Evolutionary conservation across 75 land plant species (phyloP).

Genomic region (Selaginella tamariscina): DNA sequence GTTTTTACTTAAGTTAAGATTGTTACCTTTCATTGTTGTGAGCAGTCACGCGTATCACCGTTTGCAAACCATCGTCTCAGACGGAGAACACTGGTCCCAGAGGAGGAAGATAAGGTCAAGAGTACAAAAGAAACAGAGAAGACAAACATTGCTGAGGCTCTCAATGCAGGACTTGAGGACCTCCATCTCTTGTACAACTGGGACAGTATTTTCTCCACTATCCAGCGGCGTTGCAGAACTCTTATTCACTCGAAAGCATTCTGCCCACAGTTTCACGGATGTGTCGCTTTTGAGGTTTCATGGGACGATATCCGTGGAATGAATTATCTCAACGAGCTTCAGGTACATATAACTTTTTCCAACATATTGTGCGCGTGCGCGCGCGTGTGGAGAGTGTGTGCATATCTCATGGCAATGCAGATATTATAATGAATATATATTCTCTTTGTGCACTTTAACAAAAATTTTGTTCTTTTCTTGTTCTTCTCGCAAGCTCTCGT

Average conservation of each 20-base stretch:
- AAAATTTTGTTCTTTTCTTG: neutral
- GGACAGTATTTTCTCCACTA: slow-evolving; percentile 32
- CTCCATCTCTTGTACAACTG: slow-evolving; percentile 7
- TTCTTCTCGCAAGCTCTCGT: neutral
- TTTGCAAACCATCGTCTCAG: slow-evolving; percentile 46
- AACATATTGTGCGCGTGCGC: no score
- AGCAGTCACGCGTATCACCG: slow-evolving; percentile 87
- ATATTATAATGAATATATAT: no score
- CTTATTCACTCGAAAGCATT: slow-evolving; percentile 49
- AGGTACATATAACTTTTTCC: slow-evolving; percentile 46
- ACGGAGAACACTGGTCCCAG: slow-evolving; percentile 26
- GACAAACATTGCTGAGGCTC: neutral
- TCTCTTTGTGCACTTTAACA: no score
- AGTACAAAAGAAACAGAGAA: slow-evolving; percentile 3
- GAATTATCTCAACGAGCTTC: slow-evolving; percentile 69
- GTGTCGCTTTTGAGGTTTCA: slow-evolving; percentile 62
- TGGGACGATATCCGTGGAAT: slow-evolving; percentile 73
- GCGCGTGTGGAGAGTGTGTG: no score
- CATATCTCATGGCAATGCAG: no score
- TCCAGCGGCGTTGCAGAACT: slow-evolving; percentile 32
- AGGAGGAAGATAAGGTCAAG: slow-evolving; percentile 14
- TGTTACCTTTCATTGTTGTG: no score
- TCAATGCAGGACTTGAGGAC: neutral
- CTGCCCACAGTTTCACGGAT: slow-evolving; percentile 51
- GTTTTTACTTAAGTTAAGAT: no score